Evolutionary conservation across 2,329 filamentous ascomycete species (phyloP), one percentile per base, ranked within the genome.

Genomic region (Hypoxylon sp.): DNA sequence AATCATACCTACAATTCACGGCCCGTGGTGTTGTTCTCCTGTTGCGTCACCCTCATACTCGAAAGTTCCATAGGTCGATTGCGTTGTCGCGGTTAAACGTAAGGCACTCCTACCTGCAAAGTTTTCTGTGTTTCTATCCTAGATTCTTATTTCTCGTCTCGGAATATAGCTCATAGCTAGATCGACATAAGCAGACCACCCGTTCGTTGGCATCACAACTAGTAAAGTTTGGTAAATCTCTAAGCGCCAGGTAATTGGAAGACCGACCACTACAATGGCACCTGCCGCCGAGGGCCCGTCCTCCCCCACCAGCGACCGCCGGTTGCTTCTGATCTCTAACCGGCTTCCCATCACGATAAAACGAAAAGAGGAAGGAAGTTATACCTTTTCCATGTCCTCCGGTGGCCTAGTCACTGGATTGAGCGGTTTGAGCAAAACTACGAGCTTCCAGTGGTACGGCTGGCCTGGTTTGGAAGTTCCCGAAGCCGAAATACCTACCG

Each of bases 391-490:
- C 79, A 97, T 98, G 93, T 98, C 95, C 50, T 98, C 96, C 1
- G 96, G 96, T 63, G 96, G 96, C 43, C 88, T 99, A 43, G 96
- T 98, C 75, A 97, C 93, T 55, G 96, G 96, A 19, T 85, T 99
- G 67, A 97, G 93, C 73, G 96, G 96, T 25, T 83, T 98, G 64
- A 91, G 93, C 75, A 98, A 98, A 82, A 92, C 93, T 32, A 97
- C 93, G 25, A 95, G 91, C 73, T 98, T 98, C 81, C 93, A 96
- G 80, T 99, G 96, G 96, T 98, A 98, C 81, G 96, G 96, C 73
- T 98, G 96, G 95, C 94, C 96, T 0, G 96, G 96, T 38, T 83
- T 97, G 52, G 93, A 98, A 80, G 90, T 98, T 3, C 95, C 95
- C 41, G 93, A 97, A 70, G 87, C 89, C 60, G 95, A 98, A 80